Base-by-base conservation (phyloP, 208 protist genomes). In the Histomonas meleagridis region DNA sequence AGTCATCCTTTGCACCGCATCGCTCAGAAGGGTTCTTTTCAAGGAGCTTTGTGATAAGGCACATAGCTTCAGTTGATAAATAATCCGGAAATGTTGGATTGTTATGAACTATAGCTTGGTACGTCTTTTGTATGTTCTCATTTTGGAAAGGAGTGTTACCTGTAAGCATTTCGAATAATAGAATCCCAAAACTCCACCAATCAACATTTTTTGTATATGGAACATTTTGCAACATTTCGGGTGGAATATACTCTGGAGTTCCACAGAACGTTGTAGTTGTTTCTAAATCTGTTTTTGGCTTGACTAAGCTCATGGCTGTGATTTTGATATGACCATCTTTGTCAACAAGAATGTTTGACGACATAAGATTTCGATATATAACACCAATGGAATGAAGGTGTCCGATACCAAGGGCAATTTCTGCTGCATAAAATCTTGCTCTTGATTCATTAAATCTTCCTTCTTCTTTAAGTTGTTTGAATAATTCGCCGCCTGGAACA, bases 301-400 rank as follows among this genome's bases (percentile, higher is more conserved):
- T 86, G 16, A 48, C 76, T n/a, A 96, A 90, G 28, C 97, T 97
- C 93, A 98, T 97, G 94, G 98, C 97, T 14, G 95, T 96, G 0
- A 98, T 93, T 62, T 96, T 97, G 38, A 97, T 94, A 91, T 98
- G 94, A 1, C 97, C 97, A 14, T 96, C 40, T 26, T 49, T 40
- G 62, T 93, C 91, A 5, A 96, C 57, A 32, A 86, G 46, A 57
- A 86, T 86, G 38, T 86, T 96, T 86, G 95, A 93, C 0, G 94
- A 94, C 81, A 95, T 95, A 0, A 96, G 76, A 91, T 95, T 94
- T n/a, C 95, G 90, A 51, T 95, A 95, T 35, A 95, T 90, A 46
- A 95, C 94, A 78, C 49, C 32, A 5, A 92, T 18, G 12, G 5
- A 32, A 72, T 96, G 95, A 12, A 96, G 55, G 43, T 95, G 38